Conservation (phyloP, 2,329 filamentous ascomycete genomes). For the Hypoxylon rubiginosum region DNA sequence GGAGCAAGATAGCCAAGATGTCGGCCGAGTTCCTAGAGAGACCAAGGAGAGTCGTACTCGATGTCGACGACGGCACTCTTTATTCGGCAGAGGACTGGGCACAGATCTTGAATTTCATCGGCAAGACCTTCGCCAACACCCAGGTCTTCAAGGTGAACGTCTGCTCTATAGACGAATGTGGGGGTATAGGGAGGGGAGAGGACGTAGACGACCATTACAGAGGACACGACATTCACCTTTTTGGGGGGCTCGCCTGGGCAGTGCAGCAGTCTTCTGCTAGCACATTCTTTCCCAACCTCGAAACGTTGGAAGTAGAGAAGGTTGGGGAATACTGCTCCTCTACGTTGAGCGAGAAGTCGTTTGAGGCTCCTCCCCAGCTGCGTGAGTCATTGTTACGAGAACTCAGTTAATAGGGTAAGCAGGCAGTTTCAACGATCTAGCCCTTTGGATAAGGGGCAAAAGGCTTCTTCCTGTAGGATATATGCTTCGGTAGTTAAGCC, state of each 20-base stretch:
- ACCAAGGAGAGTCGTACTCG: neutral
- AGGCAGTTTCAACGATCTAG: too few species aligned
- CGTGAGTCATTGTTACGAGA: neutral
- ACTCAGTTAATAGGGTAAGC: too few species aligned
- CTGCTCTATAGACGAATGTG: constrained; percentile 6
- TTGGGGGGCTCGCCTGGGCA: neutral
- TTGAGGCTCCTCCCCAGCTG: neutral
- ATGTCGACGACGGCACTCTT: neutral
- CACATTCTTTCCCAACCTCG: neutral
- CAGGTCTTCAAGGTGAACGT: constrained; percentile 3
- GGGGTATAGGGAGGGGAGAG: neutral
- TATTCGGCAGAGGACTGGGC: neutral
- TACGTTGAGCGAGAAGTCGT: neutral
- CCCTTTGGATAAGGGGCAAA: too few species aligned
- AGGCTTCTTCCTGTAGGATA: too few species aligned
- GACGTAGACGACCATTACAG: neutral
- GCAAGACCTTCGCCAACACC: constrained; percentile 5
- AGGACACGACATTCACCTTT: neutral
- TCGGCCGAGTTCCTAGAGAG: constrained; percentile 11
- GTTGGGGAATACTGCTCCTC: neutral
- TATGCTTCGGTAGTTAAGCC: too few species aligned
- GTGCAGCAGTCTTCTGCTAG: neutral
- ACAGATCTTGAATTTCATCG: constrained; percentile 9
- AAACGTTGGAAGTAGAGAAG: neutral
- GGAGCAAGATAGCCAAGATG: constrained; percentile 1